Evolutionary conservation across 2,329 filamentous ascomycete species (phyloP), one percentile per base, ranked within the genome.

Genomic region (Ceratocystis smalleyi): DNA sequence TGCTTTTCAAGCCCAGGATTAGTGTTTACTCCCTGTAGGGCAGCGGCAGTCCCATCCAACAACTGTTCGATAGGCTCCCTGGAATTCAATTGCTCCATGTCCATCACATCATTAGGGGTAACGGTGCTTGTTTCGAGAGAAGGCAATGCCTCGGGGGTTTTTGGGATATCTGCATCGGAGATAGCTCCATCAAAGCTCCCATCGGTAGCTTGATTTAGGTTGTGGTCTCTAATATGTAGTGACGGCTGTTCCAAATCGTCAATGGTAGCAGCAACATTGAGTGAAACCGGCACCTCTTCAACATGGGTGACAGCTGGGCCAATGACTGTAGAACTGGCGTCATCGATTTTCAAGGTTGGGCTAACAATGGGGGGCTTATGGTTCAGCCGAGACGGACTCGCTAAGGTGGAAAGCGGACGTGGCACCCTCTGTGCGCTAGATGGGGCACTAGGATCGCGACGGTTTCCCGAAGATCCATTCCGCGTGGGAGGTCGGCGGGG

Each of bases 101-200:
- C 65, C 2, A 63, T 43, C 30, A 57, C 47, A 57, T 64, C 62
- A 7, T 47, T 54, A 27, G 65, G 60, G 2, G 65, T 64, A 12
- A 66, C 47, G 30, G 63, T 62, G 59, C 65, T 66, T 24, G 57
- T 60, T 40, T 66, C 65, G 10, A 66, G 51, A 30, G 65, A 66
- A 43, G 65, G 62, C 35, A 66, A n/a, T 7, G 59, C 62, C 35
- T 66, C 65, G 1, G 65, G 65, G 4, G 65, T 66, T 40, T 35
- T 63, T 7, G 62, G 65, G 17, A 66, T 57, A 17, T 66, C 62
- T 5, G 30, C 49, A 30, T 66, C 65, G 27, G 61, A 60, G 27
- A 43, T 22, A 35, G 59, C 43, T 17, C 43, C 49, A 19, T 65
- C 64, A 8, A 55, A 35, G 27, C 27, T 35, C 2, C 54, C 7